A percentile compares a stretch with the other conserved stretches of the same genome.
phyloP scores from a whole-genome alignment of 371 early-diverging fungal species.

The Sporodiniella umbellata region DNA sequence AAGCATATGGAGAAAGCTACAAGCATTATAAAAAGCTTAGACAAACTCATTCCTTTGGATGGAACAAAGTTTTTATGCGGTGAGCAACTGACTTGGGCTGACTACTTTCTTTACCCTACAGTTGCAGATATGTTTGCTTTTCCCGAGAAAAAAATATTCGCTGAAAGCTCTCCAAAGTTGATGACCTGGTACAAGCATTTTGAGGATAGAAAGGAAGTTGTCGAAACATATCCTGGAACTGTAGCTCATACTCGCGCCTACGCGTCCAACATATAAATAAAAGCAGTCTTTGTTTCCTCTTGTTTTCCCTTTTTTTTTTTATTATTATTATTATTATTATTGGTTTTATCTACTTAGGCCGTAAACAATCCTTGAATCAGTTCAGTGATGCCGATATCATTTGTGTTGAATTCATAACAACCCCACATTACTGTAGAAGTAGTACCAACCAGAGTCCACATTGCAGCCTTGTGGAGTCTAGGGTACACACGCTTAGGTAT shows the following conservation, averaged over 20 bases:
- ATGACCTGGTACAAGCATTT: conserved; percentile 25
- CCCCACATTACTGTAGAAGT: conserved; percentile 82
- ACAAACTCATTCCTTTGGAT: conserved; percentile 2
- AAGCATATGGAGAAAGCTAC: conserved; percentile 10
- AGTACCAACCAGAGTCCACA: conserved; percentile 58
- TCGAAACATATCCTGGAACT: conserved; percentile 22
- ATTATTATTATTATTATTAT: not conserved
- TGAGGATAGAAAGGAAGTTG: conserved; percentile 17
- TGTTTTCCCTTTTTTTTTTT: not conserved
- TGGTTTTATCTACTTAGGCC: conserved; percentile 40
- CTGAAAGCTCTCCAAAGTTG: conserved; percentile 20
- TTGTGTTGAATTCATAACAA: conserved; percentile 92
- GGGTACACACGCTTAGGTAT: conserved; percentile 69
- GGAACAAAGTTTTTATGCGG: conserved; percentile 21
- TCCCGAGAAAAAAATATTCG: conserved; percentile 18
- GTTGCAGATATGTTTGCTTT: conserved; percentile 28
- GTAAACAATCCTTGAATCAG: conserved; percentile 78
- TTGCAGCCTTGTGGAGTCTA: conserved; percentile 55
- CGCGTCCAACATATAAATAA: not conserved
- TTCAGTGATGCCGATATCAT: conserved; percentile 93
- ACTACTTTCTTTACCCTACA: conserved; percentile 33
- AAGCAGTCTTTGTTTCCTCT: not conserved
- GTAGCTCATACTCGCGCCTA: conserved; percentile 21
- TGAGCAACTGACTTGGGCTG: conserved; percentile 34
- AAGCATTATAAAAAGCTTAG: conserved; percentile 6